Evolutionary conservation across 495 filamentous ascomycete genomes (phyloP).

Genomic region (Talaromyces trachyspermus): DNA sequence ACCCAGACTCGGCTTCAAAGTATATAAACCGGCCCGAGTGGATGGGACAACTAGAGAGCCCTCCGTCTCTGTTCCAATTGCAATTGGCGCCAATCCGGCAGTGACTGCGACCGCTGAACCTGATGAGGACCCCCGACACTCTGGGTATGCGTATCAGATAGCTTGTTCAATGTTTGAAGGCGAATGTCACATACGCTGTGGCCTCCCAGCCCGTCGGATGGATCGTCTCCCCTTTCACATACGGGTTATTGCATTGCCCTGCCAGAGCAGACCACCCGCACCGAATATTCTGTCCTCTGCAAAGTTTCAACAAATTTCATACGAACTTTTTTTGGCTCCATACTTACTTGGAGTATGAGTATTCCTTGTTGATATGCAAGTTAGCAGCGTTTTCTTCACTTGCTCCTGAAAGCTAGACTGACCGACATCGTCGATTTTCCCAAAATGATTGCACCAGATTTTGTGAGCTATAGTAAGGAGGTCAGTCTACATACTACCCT

Average conservation of each 20-base stretch:
- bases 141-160: not conserved
- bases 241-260: not conserved
- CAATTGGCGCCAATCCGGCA: constrained; percentile 34
- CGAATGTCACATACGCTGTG: constrained; percentile 21
- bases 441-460: too few relatives aligned
- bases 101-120: constrained; percentile 41
- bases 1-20: constrained; percentile 26
- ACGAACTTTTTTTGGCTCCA: not conserved
- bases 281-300: not conserved
- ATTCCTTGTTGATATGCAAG: too few relatives aligned
- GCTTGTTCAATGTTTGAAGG: not conserved
- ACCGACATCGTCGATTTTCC: too few relatives aligned
- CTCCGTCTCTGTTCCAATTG: constrained; percentile 41
- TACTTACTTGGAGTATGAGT: not conserved
- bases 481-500: too few relatives aligned
- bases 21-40: constrained; percentile 35
- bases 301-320: not conserved
- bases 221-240: constrained; percentile 6
- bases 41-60: constrained; percentile 36
- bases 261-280: not conserved
- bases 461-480: too few relatives aligned
- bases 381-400: too few relatives aligned
- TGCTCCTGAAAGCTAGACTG: too few relatives aligned
- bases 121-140: constrained; percentile 33
- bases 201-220: constrained; percentile 19